Evolutionary conservation across 495 filamentous ascomycete species (phyloP).

Genomic region (Neurospora cerealis): DNA sequence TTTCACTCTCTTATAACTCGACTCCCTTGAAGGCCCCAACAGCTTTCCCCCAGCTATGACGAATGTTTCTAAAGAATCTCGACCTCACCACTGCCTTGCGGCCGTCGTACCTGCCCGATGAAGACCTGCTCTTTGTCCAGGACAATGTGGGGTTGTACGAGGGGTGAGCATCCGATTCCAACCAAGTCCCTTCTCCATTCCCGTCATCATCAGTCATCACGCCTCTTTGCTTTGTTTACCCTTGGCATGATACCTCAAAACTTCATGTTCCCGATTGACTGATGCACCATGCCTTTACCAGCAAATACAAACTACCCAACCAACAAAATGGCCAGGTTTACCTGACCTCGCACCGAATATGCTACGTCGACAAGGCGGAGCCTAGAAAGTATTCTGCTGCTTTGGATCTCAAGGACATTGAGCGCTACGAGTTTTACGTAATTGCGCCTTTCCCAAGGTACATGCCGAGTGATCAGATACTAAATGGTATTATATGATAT

Average conservation of each 20-base stretch:
- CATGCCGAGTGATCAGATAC: neutral
- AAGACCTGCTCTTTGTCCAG: slow-evolving; percentile 86
- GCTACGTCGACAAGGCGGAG: slow-evolving; percentile 86
- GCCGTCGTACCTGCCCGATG: slow-evolving; percentile 82
- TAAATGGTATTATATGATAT: neutral
- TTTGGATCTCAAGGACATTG: slow-evolving; percentile 82
- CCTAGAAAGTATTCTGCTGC: slow-evolving; percentile 78
- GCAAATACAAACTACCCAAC: slow-evolving; percentile 90
- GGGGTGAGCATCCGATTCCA: slow-evolving; percentile 52
- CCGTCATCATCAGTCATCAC: neutral
- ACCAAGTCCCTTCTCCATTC: neutral
- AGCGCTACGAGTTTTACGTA: slow-evolving; percentile 86
- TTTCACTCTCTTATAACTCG: neutral
- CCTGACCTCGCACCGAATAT: slow-evolving; percentile 85
- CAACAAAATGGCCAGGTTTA: slow-evolving; percentile 95
- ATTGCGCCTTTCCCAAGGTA: slow-evolving; percentile 5
- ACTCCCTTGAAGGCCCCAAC: slow-evolving; percentile 9
- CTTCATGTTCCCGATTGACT: slow-evolving; percentile 1
- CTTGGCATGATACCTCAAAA: neutral
- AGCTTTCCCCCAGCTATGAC: slow-evolving; percentile 38
- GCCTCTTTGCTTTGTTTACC: neutral
- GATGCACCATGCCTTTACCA: slow-evolving; percentile 25
- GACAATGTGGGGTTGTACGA: slow-evolving; percentile 96
- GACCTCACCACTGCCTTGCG: slow-evolving; percentile 93
- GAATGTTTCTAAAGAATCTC: slow-evolving; percentile 91